Base-by-base conservation (phyloP, 768 basidiomycete genomes). In the Mrakia blollopis region DNA sequence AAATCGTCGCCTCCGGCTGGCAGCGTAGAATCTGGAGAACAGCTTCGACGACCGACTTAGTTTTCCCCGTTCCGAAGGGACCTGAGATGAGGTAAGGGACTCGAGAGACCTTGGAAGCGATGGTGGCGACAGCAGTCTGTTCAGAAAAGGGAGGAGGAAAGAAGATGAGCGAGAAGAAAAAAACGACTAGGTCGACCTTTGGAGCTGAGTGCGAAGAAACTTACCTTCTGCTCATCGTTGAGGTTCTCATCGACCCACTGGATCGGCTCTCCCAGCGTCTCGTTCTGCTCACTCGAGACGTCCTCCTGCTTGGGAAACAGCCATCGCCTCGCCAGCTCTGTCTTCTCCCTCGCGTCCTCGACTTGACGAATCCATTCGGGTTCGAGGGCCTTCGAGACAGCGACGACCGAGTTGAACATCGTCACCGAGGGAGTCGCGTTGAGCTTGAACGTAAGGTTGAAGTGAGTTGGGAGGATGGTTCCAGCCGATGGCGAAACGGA, bases 81-180 rank as follows among this genome's bases (percentile, higher is more conserved):
- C 84, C 84, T n/a, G 77, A 79, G 28, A 84, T 80, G 2, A 85
- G 76, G 37, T 83, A 82, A 0, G 84, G 84, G 3, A 83, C 72
- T 0, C 62, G 57, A 32, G 80, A 79, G 4, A 74, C 52, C 18
- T 65, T 65, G 60, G 75, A 78, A 1, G 79, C 69, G 37, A 84
- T 81, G 25, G 80, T 79, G 4, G 47, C 44, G 39, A 83, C 80
- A 3, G 83, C 83, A 11, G 18, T 35, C 71, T 74, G 54, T 0
- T n/a, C 28, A 23, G 25, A 37, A 25, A 37, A 68, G 35, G 21
- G 23, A 68, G 35, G 21, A 11, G 63, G 3, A 39, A 21, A 68
- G 65, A 21, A 21, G 16, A 18, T 50, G 47, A 50, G 47, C 6
- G 23, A 16, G 3, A 77, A 5, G 44, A 44, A 44, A 44, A 44